phyloP scores from a whole-genome alignment of 441 rosid species.

The Populus hybrid region DNA sequence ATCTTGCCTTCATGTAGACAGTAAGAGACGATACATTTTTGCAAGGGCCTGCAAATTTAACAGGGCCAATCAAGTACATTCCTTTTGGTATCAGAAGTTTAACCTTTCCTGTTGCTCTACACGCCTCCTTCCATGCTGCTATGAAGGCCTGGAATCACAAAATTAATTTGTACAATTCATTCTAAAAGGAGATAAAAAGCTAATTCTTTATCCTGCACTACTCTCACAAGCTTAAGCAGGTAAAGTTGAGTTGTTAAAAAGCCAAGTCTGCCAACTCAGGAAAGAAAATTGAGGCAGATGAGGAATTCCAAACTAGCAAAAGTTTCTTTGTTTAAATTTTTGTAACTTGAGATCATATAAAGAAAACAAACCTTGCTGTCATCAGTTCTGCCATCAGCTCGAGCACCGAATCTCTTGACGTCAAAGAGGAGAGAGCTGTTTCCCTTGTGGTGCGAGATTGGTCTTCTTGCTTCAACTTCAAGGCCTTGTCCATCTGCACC shows the following conservation, averaged over 20 bases:
- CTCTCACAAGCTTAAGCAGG: neutral
- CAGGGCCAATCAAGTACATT: conserved; percentile 22
- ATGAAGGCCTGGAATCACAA: conserved; percentile 28
- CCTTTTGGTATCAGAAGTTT: neutral
- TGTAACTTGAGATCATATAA: neutral
- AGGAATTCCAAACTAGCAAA: neutral
- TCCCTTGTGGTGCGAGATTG: conserved; percentile 5
- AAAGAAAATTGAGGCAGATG: neutral
- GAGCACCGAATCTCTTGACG: neutral
- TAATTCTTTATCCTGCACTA: neutral
- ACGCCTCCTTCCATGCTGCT: conserved; percentile 36
- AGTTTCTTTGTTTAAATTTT: neutral
- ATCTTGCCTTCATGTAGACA: neutral
- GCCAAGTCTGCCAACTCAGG: neutral
- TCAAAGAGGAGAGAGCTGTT: conserved; percentile 6
- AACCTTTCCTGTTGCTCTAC: conserved; percentile 13
- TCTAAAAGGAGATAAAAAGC: neutral
- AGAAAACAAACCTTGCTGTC: conserved; percentile 21
- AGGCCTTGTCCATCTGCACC: conserved; percentile 5
- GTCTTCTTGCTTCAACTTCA: neutral
- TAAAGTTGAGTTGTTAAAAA: neutral
- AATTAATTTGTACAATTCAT: neutral
- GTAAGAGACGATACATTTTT: neutral
- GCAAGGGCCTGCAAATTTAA: conserved; percentile 36
- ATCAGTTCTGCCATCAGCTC: conserved; percentile 28